Evolutionary conservation across 2,329 filamentous ascomycete species (phyloP).

Genomic region (Fusarium marasasianum): DNA sequence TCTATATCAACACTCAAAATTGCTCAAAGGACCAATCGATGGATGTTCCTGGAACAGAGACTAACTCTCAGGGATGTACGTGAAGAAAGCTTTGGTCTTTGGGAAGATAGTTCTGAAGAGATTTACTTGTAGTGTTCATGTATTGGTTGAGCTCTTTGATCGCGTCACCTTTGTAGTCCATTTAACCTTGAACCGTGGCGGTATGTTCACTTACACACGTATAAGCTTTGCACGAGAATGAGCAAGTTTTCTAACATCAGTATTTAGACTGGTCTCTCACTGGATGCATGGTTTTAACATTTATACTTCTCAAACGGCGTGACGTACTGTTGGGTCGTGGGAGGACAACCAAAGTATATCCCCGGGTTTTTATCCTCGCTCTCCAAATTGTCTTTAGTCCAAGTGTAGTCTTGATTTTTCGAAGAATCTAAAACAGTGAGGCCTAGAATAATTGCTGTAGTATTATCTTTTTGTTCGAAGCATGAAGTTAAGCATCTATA

Average conservation of each 20-base stretch:
- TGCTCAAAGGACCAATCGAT: neutral
- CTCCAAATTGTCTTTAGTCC: no score
- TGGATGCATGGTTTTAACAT: neutral
- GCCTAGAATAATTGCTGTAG: rapidly evolving
- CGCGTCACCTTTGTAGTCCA: neutral
- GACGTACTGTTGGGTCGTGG: neutral
- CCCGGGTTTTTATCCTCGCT: no score
- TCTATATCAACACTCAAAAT: neutral
- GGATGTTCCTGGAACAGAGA: neutral
- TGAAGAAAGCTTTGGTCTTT: no score
- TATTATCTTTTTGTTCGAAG: neutral
- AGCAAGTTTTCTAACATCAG: no score
- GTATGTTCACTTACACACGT: neutral
- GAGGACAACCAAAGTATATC: neutral
- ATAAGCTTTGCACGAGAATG: neutral
- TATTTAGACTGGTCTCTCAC: no score
- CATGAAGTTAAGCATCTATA: no score
- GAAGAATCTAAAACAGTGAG: rapidly evolving
- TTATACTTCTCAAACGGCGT: neutral
- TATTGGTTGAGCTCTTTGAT: neutral
- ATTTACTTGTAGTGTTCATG: neutral
- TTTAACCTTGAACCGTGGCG: neutral
- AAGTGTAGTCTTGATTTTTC: no score
- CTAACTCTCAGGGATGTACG: neutral
- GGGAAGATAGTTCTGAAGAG: rapidly evolving